phyloP scores from a whole-genome alignment of 1,284 basidiomycete genomes.

The Tilletia horrida region DNA sequence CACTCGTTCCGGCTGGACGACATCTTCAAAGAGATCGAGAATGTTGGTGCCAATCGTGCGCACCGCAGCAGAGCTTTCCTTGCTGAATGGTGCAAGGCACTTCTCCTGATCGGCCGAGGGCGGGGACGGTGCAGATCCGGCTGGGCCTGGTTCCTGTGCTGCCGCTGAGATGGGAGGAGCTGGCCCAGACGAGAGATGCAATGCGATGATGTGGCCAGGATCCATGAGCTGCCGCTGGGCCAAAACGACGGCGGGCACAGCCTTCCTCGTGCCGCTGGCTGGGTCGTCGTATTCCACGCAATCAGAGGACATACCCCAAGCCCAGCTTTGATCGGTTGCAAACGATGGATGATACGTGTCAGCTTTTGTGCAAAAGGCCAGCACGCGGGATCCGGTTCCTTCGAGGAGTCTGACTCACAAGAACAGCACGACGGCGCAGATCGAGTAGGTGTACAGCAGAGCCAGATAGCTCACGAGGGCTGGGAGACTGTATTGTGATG shows the following conservation, averaged over 20 bases:
- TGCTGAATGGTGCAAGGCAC: background rate
- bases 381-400: too few relatives aligned
- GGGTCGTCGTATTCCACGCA: constrained; percentile 21
- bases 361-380: too few relatives aligned
- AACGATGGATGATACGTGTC: too few relatives aligned
- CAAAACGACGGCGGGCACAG: constrained; percentile 25
- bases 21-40: constrained; percentile 22
- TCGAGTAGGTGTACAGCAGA: constrained; percentile 23
- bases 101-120: background rate
- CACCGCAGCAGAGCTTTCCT: constrained; percentile 12
- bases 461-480: constrained; percentile 20
- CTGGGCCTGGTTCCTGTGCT: background rate
- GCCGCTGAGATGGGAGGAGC: background rate
- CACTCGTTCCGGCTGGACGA: constrained; percentile 21
- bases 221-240: constrained; percentile 25
- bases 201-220: constrained; percentile 22
- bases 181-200: constrained; percentile 12
- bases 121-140: background rate
- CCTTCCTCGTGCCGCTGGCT: background rate
- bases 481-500: constrained; percentile 20
- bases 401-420: too few relatives aligned
- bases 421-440: constrained; percentile 23
- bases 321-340: too few relatives aligned
- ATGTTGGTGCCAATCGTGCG: constrained; percentile 18
- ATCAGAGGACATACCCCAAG: constrained; percentile 24